A percentile compares a stretch with the other conserved stretches of the same genome.
Conservation (phyloP, 345 rosid genomes). For the Hibiscus mutabilis region DNA sequence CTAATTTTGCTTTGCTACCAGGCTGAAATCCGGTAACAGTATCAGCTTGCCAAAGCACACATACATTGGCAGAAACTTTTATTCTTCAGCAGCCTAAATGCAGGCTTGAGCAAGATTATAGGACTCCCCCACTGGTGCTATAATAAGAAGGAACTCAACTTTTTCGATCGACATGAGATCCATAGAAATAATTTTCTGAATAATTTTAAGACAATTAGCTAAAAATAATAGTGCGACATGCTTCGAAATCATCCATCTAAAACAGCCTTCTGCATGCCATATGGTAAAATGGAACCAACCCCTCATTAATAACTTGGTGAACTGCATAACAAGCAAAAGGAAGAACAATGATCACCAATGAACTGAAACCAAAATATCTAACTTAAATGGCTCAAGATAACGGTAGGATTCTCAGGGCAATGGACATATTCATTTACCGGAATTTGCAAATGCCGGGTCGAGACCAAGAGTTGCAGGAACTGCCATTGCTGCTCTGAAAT, state of each 20-base stretch:
- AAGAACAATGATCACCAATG: slow-evolving; percentile 5
- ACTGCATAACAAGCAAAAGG: slow-evolving; percentile 35
- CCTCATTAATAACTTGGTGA: slow-evolving; percentile 49
- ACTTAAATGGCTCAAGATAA: slow-evolving; percentile 1
- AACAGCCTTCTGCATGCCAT: slow-evolving; percentile 57
- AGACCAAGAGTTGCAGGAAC: slow-evolving; percentile 90
- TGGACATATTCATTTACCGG: slow-evolving; percentile 37
- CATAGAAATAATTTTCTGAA: slow-evolving; percentile 50
- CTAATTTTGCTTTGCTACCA: slow-evolving; percentile 37
- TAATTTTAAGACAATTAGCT: slow-evolving; percentile 1
- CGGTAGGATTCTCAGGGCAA: slow-evolving; percentile 9
- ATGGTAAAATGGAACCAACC: slow-evolving; percentile 62
- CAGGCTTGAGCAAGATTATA: slow-evolving; percentile 59
- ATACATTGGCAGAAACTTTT: slow-evolving; percentile 41
- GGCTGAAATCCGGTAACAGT: slow-evolving; percentile 14
- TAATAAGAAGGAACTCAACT: slow-evolving; percentile 74
- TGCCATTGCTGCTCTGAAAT: slow-evolving; percentile 85
- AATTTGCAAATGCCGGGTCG: slow-evolving; percentile 69
- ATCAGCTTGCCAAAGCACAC: slow-evolving; percentile 57
- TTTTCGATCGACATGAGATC: slow-evolving; percentile 59
- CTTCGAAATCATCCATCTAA: slow-evolving; percentile 31
- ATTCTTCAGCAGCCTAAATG: slow-evolving; percentile 50
- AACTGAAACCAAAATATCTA: not conserved
- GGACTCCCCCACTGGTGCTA: slow-evolving; percentile 60
- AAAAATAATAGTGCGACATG: not conserved